A percentile compares a stretch with the other conserved stretches of the same genome.
Evolutionary conservation across 2,329 filamentous ascomycete species (phyloP).

Genomic region (Trichoderma cornu-damae): DNA sequence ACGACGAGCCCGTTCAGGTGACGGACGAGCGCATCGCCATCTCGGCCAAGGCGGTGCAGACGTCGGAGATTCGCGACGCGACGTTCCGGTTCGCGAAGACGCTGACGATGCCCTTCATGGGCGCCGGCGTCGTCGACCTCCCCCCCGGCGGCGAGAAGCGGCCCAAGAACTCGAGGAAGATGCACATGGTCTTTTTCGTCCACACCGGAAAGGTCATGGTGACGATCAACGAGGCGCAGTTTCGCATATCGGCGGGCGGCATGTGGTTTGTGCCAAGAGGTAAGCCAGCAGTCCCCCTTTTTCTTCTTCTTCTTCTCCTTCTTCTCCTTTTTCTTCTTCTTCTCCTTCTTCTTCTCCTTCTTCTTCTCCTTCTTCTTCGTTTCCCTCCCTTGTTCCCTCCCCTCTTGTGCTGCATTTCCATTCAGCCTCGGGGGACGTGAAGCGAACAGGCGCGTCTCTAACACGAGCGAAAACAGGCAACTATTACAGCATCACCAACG

Average conservation of each 20-base stretch:
- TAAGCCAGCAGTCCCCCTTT: too few relatives aligned
- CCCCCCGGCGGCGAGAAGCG: slow-evolving; percentile 78
- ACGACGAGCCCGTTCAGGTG: slow-evolving; percentile 51
- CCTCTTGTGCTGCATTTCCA: background rate
- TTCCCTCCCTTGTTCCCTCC: too few relatives aligned
- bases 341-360: background rate
- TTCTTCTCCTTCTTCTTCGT: background rate
- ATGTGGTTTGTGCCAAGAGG: slow-evolving; percentile 94
- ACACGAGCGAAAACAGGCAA: slow-evolving; percentile 59
- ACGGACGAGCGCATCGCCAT: slow-evolving; percentile 54
- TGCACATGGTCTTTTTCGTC: slow-evolving; percentile 97
- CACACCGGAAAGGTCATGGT: slow-evolving; percentile 77
- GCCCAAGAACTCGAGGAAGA: slow-evolving; percentile 86
- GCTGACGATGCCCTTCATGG: slow-evolving; percentile 77
- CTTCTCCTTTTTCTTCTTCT: too few relatives aligned
- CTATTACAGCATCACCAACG: slow-evolving; percentile 85
- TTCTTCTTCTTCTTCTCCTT: background rate
- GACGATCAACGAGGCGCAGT: slow-evolving; percentile 67
- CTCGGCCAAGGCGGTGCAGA: slow-evolving; percentile 50
- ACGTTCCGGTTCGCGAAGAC: slow-evolving; percentile 88
- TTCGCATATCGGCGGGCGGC: slow-evolving; percentile 80
- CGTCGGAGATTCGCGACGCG: slow-evolving; percentile 55
- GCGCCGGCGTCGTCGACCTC: slow-evolving; percentile 83
- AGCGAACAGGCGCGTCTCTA: background rate
- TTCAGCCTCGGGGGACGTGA: too few relatives aligned